These are phyloP conservation scores for Maudiozyma humilis DNA, from an alignment of 1,139 yeast genomes.

Conservation along the genomic window DNA sequence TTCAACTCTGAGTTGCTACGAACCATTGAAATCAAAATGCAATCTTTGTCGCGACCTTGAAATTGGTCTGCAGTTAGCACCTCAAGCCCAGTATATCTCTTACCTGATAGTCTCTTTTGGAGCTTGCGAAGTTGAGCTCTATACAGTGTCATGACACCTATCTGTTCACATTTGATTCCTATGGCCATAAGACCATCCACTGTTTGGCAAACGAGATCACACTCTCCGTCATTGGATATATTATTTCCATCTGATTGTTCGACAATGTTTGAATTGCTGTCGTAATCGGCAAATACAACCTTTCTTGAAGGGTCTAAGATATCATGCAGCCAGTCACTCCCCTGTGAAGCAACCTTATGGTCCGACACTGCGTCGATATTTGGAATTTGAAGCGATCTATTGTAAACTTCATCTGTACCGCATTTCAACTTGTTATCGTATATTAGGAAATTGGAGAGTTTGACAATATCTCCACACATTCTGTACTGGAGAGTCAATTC, in stretches of 20 bases:
- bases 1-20: slow-evolving; percentile 61
- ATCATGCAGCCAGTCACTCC: slow-evolving; percentile 36
- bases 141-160: slow-evolving; percentile 87
- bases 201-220: slow-evolving; percentile 51
- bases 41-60: slow-evolving; percentile 92
- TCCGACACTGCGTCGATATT: slow-evolving; percentile 13
- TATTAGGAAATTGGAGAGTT: slow-evolving; percentile 67
- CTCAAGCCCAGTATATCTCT: slow-evolving; percentile 45
- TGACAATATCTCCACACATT: slow-evolving; percentile 87
- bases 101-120: slow-evolving; percentile 36
- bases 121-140: slow-evolving; percentile 66
- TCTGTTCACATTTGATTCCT: slow-evolving; percentile 48
- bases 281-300: slow-evolving; percentile 78
- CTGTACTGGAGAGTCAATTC: slow-evolving; percentile 80
- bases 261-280: slow-evolving; percentile 39
- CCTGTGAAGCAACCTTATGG: slow-evolving; percentile 16
- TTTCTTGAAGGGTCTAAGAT: slow-evolving; percentile 42
- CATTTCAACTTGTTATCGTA: slow-evolving; percentile 70
- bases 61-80: slow-evolving; percentile 89
- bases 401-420: slow-evolving; percentile 59
- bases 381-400: slow-evolving; percentile 45
- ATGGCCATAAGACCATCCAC: slow-evolving; percentile 50
- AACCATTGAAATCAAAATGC: slow-evolving; percentile 79
- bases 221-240: slow-evolving; percentile 66
- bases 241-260: slow-evolving; percentile 60